Evolutionary conservation across 768 basidiomycete species (phyloP).

Genomic region (Hygrophorus russula): DNA sequence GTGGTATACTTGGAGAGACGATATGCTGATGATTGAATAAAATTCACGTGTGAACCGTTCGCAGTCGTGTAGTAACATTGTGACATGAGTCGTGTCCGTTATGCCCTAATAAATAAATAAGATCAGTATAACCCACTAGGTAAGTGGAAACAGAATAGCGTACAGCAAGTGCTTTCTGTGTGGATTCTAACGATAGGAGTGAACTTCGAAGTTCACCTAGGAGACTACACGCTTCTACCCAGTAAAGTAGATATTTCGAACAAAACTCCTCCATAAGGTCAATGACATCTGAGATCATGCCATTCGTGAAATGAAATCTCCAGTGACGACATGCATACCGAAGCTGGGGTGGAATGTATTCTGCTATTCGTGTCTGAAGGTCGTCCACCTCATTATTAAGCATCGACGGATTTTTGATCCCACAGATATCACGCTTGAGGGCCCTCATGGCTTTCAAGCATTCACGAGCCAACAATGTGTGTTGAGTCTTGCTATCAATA

Average conservation of each 20-base stretch:
- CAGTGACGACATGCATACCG: conserved; percentile 12
- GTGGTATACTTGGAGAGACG: too few relatives aligned
- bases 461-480: neutral
- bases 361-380: neutral
- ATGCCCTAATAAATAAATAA: too few relatives aligned
- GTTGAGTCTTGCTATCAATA: neutral
- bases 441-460: neutral
- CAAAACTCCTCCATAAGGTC: conserved; percentile 7
- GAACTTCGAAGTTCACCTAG: neutral
- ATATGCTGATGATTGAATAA: too few relatives aligned
- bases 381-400: neutral
- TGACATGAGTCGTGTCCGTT: too few relatives aligned
- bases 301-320: conserved; percentile 7
- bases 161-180: too few relatives aligned
- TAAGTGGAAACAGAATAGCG: too few relatives aligned
- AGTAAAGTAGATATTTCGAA: conserved; percentile 8
- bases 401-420: neutral
- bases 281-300: neutral
- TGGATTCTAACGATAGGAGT: too few relatives aligned
- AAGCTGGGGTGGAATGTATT: conserved; percentile 6
- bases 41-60: too few relatives aligned
- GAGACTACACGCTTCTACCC: conserved; percentile 12
- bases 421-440: neutral
- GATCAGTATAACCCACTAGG: too few relatives aligned
- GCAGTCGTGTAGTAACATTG: too few relatives aligned